A percentile compares a stretch with the other conserved stretches of the same genome.
Conservation (phyloP, 306 rosid genomes). For the Herpetospermum pedunculosum region DNA sequence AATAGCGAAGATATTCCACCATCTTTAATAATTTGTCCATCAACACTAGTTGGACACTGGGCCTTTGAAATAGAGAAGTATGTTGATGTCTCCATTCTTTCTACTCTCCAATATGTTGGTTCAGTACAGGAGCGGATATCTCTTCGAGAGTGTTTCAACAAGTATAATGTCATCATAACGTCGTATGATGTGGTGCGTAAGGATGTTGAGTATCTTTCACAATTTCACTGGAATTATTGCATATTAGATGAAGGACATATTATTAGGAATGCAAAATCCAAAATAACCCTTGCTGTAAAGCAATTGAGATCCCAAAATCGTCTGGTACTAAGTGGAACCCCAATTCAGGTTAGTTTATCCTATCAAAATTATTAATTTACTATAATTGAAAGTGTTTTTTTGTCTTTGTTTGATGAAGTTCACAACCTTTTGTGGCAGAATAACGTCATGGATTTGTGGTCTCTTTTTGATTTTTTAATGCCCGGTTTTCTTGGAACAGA, state of each 20-base stretch:
- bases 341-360: constrained; percentile 71
- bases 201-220: constrained; percentile 70
- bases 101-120: constrained; percentile 88
- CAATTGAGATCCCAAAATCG: constrained; percentile 93
- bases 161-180: constrained; percentile 77
- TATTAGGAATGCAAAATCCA: constrained; percentile 88
- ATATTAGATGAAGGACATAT: constrained; percentile 94
- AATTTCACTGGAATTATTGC: constrained; percentile 75
- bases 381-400: not conserved
- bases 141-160: constrained; percentile 57
- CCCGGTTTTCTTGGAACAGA: constrained; percentile 99
- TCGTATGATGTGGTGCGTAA: constrained; percentile 93
- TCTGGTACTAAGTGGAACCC: constrained; percentile 93
- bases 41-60: constrained; percentile 99
- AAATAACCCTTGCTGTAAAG: constrained; percentile 80
- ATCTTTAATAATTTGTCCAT: constrained; percentile 85
- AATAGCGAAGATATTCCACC: constrained; percentile 39
- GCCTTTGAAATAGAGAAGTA: constrained; percentile 92
- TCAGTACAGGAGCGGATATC: constrained; percentile 63
- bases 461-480: constrained; percentile 96
- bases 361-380: not conserved
- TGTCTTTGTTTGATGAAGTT: constrained; percentile 13
- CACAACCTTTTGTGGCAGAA: constrained; percentile 49
- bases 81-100: constrained; percentile 64
- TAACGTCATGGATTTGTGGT: constrained; percentile 96